Conservation (phyloP, 1,139 yeast genomes). For the Saccharomyces hybrid region DNA sequence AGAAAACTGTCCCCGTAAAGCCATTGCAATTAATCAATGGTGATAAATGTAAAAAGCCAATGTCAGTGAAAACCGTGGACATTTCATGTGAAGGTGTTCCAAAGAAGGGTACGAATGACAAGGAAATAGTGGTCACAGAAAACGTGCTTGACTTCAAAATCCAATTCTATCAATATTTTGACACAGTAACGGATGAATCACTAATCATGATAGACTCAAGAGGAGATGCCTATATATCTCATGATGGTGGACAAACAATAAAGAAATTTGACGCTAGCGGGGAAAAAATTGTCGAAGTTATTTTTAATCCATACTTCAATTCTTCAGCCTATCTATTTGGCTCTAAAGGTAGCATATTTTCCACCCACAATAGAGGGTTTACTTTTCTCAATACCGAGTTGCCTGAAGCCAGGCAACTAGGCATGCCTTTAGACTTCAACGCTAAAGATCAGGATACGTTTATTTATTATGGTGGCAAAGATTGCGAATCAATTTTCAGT, state of each 20-base stretch:
- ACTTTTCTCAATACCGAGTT: slow-evolving; percentile 35
- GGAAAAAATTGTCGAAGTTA: too few species aligned
- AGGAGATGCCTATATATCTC: slow-evolving; percentile 25
- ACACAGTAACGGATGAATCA: slow-evolving; percentile 50
- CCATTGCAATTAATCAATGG: slow-evolving; percentile 40
- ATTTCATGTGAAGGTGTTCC: slow-evolving; percentile 31
- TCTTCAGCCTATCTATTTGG: too few species aligned
- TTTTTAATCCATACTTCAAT: too few species aligned
- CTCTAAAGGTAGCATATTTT: too few species aligned
- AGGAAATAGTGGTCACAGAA: slow-evolving; percentile 22
- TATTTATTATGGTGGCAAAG: slow-evolving; percentile 38
- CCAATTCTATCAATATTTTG: slow-evolving; percentile 17
- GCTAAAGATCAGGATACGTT: too few species aligned
- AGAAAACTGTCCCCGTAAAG: slow-evolving; percentile 12
- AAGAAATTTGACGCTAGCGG: too few species aligned
- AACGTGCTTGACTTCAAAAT: slow-evolving; percentile 30
- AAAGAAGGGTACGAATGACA: slow-evolving; percentile 4
- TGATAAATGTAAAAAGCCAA: slow-evolving; percentile 37
- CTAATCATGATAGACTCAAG: slow-evolving; percentile 51
- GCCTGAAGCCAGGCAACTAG: slow-evolving; percentile 44
- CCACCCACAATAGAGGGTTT: too few species aligned
- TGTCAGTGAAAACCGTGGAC: slow-evolving; percentile 15
- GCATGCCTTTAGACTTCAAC: slow-evolving; percentile 39
- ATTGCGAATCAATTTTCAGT: slow-evolving; percentile 24
- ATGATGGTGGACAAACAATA: too few species aligned